These are phyloP conservation scores for Cryptococcus floricola DNA, from an alignment of 1,284 basidiomycete genomes.

Conservation along the genomic window DNA sequence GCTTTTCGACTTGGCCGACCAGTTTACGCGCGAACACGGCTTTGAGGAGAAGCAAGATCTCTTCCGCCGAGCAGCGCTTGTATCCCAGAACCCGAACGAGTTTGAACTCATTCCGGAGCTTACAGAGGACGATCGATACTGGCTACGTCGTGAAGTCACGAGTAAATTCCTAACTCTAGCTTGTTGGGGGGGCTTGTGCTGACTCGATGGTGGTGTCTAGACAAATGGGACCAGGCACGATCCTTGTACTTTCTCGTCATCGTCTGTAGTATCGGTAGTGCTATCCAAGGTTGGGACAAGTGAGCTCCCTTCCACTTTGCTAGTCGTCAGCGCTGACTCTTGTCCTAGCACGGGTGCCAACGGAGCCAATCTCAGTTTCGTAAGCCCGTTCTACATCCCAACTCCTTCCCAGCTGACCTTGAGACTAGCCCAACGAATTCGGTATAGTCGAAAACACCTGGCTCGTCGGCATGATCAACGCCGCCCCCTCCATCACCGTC, in stretches of 20 bases:
- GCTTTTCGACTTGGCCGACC: constrained; percentile 57
- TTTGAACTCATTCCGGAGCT: constrained; percentile 59
- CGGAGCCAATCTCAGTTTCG: constrained; percentile 53
- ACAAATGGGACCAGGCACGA: constrained; percentile 54
- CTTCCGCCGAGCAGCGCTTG: constrained; percentile 60
- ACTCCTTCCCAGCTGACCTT: too few relatives aligned
- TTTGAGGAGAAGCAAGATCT: constrained; percentile 48
- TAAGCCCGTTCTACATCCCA: too few relatives aligned
- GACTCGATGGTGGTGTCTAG: constrained; percentile 1
- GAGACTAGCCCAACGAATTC: constrained; percentile 20
- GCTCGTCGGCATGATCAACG: constrained; percentile 69
- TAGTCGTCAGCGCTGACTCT: background rate
- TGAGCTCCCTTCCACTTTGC: constrained; percentile 6
- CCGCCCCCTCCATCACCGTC: constrained; percentile 64
- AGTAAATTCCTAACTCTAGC: constrained; percentile 53
- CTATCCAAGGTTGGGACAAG: constrained; percentile 39
- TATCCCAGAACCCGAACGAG: constrained; percentile 58
- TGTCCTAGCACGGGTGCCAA: constrained; percentile 37
- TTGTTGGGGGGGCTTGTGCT: background rate
- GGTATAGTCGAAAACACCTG: constrained; percentile 57
- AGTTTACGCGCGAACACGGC: constrained; percentile 56
- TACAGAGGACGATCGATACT: constrained; percentile 59
- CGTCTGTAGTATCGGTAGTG: constrained; percentile 41
- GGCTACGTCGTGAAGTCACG: constrained; percentile 55
- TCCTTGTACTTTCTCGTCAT: constrained; percentile 52